phyloP scores from a whole-genome alignment of 768 basidiomycete species.

The Leccinum arenicola region DNA sequence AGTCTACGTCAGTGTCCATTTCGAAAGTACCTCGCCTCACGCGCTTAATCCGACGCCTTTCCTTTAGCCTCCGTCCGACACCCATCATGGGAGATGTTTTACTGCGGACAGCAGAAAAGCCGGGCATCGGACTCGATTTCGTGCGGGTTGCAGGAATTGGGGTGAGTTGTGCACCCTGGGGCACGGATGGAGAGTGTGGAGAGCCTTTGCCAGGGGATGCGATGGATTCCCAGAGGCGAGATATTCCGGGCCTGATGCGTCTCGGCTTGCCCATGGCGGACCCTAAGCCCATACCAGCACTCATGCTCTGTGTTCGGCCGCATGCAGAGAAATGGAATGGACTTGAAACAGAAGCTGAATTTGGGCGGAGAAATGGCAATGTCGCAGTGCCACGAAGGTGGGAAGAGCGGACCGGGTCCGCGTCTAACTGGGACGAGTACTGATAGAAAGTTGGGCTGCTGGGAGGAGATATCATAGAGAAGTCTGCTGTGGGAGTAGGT shows the following conservation, averaged over 20 bases:
- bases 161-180: constrained; percentile 8
- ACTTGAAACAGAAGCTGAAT: constrained; percentile 21
- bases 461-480: constrained; percentile 45
- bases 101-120: constrained; percentile 40
- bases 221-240: constrained; percentile 33
- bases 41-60: constrained; percentile 34
- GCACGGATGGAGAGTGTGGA: constrained; percentile 3
- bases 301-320: constrained; percentile 28
- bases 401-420: constrained; percentile 21
- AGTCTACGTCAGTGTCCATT: constrained; percentile 39
- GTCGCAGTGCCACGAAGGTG: constrained; percentile 23
- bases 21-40: constrained; percentile 29
- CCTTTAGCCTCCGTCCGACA: constrained; percentile 32
- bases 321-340: constrained; percentile 19
- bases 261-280: constrained; percentile 20
- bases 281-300: constrained; percentile 22
- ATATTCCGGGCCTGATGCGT: constrained; percentile 31
- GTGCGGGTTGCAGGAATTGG: constrained; percentile 22
- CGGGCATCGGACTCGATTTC: constrained; percentile 29
- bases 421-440: constrained; percentile 27
- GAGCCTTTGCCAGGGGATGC: constrained; percentile 29
- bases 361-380: constrained; percentile 32
- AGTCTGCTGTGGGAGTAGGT: constrained; percentile 44
- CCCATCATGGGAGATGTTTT: constrained; percentile 37
- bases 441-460: constrained; percentile 34